Conservation (phyloP, 2,329 filamentous ascomycete genomes). For the Thermomyces lanuginosus region DNA sequence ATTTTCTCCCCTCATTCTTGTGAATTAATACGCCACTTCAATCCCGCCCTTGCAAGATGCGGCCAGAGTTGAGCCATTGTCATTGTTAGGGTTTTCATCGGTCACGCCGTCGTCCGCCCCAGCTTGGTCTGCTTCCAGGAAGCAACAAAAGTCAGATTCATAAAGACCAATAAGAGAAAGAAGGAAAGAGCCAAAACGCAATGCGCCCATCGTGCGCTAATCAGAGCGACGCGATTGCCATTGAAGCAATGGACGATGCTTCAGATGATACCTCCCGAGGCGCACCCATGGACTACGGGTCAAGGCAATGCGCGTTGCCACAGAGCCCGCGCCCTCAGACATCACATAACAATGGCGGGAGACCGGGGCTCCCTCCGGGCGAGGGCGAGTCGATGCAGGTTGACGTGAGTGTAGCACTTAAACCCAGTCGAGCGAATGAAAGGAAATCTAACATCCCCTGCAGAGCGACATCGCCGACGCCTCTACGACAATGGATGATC, state of each 20-base stretch:
- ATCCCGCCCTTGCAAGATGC: too few relatives aligned
- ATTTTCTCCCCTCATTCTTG: too few relatives aligned
- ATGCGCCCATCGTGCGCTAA: too few relatives aligned
- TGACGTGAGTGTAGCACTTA: slow-evolving; percentile 1
- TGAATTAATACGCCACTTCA: too few relatives aligned
- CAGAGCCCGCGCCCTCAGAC: not conserved
- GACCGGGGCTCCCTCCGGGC: slow-evolving; percentile 1
- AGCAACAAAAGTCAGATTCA: too few relatives aligned
- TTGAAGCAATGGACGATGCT: slow-evolving; percentile 1
- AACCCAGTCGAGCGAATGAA: not conserved
- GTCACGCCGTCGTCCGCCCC: too few relatives aligned
- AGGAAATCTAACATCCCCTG: not conserved
- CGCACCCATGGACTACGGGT: slow-evolving; percentile 1
- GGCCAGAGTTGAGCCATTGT: too few relatives aligned
- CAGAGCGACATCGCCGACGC: slow-evolving; percentile 3
- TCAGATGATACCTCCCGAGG: too few relatives aligned
- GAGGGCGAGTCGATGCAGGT: slow-evolving; percentile 3
- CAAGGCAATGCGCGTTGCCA: not conserved
- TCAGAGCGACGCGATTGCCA: not conserved
- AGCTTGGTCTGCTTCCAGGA: too few relatives aligned
- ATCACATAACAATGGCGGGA: not conserved
- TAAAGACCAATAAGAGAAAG: too few relatives aligned
- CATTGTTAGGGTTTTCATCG: too few relatives aligned
- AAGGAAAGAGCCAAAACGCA: too few relatives aligned
- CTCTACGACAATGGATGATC: slow-evolving; percentile 5